These are phyloP conservation scores for Plasmodium fragile DNA, from an alignment of 169 alveolate species.

Conservation along the genomic window DNA sequence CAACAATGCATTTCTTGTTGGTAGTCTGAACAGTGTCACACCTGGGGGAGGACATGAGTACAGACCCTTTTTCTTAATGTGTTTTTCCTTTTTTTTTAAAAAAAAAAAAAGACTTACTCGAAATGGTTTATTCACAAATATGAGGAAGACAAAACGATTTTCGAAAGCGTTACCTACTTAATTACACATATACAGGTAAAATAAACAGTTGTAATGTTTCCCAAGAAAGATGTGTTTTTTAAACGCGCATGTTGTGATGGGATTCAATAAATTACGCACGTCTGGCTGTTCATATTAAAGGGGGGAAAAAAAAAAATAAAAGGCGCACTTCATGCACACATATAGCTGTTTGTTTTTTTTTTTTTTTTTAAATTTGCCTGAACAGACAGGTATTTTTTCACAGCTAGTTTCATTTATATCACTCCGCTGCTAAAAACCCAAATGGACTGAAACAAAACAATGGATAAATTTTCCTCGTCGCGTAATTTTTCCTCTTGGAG, in stretches of 20 bases:
- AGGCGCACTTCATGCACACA: neutral
- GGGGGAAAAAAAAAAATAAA: neutral
- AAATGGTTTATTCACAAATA: neutral
- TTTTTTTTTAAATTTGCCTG: neutral
- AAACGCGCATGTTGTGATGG: neutral
- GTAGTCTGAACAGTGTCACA: neutral
- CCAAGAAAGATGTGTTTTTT: neutral
- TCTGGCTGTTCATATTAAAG: neutral
- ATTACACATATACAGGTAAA: neutral
- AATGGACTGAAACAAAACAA: neutral
- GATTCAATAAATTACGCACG: neutral
- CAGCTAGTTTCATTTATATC: conserved; percentile 3
- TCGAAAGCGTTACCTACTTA: neutral
- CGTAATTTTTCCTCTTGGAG: neutral
- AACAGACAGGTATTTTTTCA: neutral
- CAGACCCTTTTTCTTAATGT: neutral
- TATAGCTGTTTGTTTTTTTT: neutral
- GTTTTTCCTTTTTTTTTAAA: conserved; percentile 2
- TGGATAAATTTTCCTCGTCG: neutral
- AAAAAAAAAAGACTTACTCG: neutral
- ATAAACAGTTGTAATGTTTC: neutral
- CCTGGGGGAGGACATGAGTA: neutral
- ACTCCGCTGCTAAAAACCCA: neutral
- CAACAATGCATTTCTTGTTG: neutral
- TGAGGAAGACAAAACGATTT: neutral